phyloP scores from a whole-genome alignment of 2,329 filamentous ascomycete genomes.

The Phialemonium atrogriseum region DNA sequence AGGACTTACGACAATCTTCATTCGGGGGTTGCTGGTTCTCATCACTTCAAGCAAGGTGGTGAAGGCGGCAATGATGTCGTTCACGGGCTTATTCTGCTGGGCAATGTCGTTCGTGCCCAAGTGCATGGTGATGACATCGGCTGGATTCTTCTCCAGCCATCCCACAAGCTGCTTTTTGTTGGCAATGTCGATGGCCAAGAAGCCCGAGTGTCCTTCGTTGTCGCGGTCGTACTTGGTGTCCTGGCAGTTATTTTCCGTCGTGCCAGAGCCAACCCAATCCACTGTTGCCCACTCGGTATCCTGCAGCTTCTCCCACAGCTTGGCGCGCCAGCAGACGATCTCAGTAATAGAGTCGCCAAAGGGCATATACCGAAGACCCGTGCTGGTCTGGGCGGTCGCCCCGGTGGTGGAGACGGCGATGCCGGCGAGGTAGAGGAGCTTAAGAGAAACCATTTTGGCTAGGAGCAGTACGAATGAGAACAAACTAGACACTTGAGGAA shows the following conservation, averaged over 20 bases:
- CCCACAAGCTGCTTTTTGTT: conserved; percentile 31
- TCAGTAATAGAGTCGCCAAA: conserved; percentile 36
- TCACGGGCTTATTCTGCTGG: conserved; percentile 26
- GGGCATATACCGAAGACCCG: conserved; percentile 28
- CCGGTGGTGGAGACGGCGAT: too few relatives aligned
- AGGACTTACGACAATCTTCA: conserved; percentile 31
- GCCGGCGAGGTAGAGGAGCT: too few relatives aligned
- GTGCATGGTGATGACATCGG: conserved; percentile 37
- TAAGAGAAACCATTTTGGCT: too few relatives aligned
- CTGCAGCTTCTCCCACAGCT: conserved; percentile 32
- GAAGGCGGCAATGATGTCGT: conserved; percentile 30
- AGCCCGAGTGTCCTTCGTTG: conserved; percentile 35
- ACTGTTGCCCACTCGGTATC: conserved; percentile 26
- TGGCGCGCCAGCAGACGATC: conserved; percentile 32
- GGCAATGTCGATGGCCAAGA: conserved; percentile 33
- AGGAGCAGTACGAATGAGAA: too few relatives aligned
- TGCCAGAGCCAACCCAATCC: conserved; percentile 28
- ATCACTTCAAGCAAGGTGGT: conserved; percentile 28
- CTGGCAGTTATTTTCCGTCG: conserved; percentile 23
- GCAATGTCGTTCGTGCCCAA: conserved; percentile 35
- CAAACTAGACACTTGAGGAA: too few relatives aligned
- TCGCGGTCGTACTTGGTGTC: conserved; percentile 31
- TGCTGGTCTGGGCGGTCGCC: conserved; percentile 17
- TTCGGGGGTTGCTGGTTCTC: conserved; percentile 28
- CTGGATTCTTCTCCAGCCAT: conserved; percentile 31